A percentile compares a stretch with the other conserved stretches of the same genome.
phyloP scores from a whole-genome alignment of 164 flowering plant species.

The Annona cherimola region DNA sequence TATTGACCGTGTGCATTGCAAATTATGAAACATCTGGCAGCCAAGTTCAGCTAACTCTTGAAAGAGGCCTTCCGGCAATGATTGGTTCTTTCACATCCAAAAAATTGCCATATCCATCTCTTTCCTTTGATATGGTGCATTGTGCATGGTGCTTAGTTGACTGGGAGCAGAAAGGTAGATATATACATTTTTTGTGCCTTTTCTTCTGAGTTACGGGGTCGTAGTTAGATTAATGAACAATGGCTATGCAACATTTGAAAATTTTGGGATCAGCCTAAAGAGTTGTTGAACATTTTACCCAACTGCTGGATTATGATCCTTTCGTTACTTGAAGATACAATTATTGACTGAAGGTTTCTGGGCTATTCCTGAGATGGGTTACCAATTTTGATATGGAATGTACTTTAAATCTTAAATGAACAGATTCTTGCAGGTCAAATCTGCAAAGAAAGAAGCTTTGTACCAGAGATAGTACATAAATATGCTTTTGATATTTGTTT shows the following conservation, averaged over 20 bases:
- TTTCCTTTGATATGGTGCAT: constrained; percentile 96
- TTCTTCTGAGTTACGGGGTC: too few relatives aligned
- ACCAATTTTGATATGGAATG: too few relatives aligned
- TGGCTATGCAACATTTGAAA: too few relatives aligned
- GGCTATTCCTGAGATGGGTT: too few relatives aligned
- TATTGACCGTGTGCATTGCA: constrained; percentile 91
- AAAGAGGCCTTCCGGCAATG: constrained; percentile 99
- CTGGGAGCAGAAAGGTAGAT: constrained; percentile 90
- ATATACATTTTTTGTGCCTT: too few relatives aligned
- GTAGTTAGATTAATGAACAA: too few relatives aligned
- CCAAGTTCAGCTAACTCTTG: constrained; percentile 96
- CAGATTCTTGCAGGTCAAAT: too few relatives aligned
- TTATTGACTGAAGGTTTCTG: too few relatives aligned
- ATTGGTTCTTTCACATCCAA: constrained; percentile 69
- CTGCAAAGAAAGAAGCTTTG: not conserved
- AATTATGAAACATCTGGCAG: constrained; percentile 89
- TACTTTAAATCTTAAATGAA: too few relatives aligned
- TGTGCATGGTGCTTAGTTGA: constrained; percentile 84
- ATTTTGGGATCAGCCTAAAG: too few relatives aligned
- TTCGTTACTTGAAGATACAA: not conserved
- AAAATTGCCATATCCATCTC: constrained; percentile 87
- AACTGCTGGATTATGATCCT: too few relatives aligned
- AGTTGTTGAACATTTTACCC: not conserved
- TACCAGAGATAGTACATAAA: not conserved
- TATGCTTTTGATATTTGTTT: not conserved